These are phyloP conservation scores for Ostreobium quekettii DNA, from an alignment of 139 green algal genomes.

Conservation along the genomic window DNA sequence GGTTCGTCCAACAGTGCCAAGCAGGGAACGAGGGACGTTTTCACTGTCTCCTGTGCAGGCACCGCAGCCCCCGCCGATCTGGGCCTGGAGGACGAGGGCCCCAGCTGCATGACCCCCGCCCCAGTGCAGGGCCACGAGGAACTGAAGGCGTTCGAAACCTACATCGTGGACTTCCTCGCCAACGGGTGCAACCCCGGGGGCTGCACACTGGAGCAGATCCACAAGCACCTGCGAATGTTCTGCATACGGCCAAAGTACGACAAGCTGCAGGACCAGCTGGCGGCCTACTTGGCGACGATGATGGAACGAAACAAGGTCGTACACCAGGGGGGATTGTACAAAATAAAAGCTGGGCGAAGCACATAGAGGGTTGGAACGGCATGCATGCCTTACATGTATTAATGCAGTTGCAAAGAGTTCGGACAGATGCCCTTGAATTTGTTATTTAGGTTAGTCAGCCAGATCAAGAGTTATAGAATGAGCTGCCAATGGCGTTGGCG, in stretches of 20 bases:
- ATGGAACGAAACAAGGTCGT: too few relatives aligned
- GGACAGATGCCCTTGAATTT: too few relatives aligned
- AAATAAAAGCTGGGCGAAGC: too few relatives aligned
- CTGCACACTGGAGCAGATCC: constrained; percentile 9
- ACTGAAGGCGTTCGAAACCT: background rate
- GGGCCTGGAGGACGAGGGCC: background rate
- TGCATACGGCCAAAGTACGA: constrained; percentile 4
- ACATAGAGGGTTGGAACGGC: too few relatives aligned
- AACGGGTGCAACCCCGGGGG: background rate
- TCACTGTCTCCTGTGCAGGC: background rate
- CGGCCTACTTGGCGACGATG: too few relatives aligned
- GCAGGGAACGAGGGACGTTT: background rate
- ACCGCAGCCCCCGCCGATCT: background rate
- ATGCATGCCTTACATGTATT: too few relatives aligned
- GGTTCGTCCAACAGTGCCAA: background rate
- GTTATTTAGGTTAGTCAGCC: too few relatives aligned
- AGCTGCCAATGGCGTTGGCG: too few relatives aligned
- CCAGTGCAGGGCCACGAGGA: background rate
- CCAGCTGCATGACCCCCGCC: background rate
- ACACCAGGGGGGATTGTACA: too few relatives aligned
- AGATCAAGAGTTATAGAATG: too few relatives aligned
- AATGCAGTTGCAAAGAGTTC: too few relatives aligned
- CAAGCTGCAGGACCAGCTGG: background rate
- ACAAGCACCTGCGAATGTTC: constrained; percentile 12
- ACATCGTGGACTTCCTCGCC: constrained; percentile 7